A percentile compares a stretch with the other conserved stretches of the same genome.
phyloP scores from a whole-genome alignment of 2,329 filamentous ascomycete genomes.

The Verticillium nonalfalfae region DNA sequence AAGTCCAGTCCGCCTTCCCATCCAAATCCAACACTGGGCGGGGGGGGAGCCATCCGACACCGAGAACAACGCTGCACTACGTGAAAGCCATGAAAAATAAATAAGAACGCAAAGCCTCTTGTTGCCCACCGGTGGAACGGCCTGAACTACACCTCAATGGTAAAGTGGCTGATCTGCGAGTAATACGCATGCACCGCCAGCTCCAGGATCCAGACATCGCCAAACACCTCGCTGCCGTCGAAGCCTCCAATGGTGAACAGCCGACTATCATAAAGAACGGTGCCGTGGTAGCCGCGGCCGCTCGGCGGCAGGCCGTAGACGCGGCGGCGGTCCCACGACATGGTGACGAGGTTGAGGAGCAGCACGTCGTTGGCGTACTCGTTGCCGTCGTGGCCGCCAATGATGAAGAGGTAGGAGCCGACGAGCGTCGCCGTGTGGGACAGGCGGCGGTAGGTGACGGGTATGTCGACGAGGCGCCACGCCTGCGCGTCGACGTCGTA shows the following conservation, averaged over 20 bases:
- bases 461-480: constrained; percentile 55
- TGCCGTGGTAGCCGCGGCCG: constrained; percentile 61
- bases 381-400: constrained; percentile 63
- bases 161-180: constrained; percentile 68
- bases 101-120: too few species aligned
- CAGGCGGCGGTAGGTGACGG: constrained; percentile 55
- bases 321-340: constrained; percentile 64
- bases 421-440: constrained; percentile 65
- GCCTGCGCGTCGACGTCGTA: constrained; percentile 58
- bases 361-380: constrained; percentile 66
- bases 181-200: constrained; percentile 66
- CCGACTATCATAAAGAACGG: constrained; percentile 59
- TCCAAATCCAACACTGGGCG: too few species aligned
- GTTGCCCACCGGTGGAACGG: too few species aligned
- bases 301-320: constrained; percentile 58
- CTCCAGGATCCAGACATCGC: constrained; percentile 61
- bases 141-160: constrained; percentile 52
- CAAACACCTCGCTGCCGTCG: constrained; percentile 61
- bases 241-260: constrained; percentile 61
- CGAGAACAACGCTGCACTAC: too few species aligned
- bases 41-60: too few species aligned
- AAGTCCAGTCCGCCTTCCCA: too few species aligned
- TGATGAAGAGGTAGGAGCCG: constrained; percentile 63
- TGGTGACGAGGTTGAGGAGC: constrained; percentile 63
- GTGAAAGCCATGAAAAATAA: too few species aligned